Conservation (phyloP, 257 asterid genomes). For the Knoxia roxburghii region DNA sequence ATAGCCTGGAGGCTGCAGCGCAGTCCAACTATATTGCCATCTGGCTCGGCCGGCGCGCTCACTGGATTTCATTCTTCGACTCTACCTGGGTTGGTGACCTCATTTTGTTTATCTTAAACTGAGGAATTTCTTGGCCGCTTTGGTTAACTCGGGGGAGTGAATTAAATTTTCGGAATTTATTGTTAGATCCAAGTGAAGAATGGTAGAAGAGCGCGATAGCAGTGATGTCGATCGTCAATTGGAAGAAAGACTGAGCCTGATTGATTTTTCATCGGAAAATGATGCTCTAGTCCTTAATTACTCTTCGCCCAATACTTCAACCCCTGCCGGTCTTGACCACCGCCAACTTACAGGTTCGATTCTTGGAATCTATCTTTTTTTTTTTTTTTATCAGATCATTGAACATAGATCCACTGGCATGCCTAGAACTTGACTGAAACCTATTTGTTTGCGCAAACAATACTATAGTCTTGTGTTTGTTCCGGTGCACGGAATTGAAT, state of each 20-base stretch:
- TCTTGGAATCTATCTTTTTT: background rate
- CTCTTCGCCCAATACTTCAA: conserved; percentile 17
- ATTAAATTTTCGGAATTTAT: background rate
- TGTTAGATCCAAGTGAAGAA: background rate
- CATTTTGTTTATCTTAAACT: background rate
- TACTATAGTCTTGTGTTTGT: background rate
- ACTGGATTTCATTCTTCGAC: background rate
- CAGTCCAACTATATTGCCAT: background rate
- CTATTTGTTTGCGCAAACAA: background rate
- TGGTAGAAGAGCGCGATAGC: background rate
- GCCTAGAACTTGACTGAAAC: background rate
- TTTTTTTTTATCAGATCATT: background rate
- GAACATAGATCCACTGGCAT: background rate
- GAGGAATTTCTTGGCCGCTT: background rate
- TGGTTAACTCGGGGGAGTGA: background rate
- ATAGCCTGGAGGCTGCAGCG: background rate
- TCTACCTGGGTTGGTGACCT: background rate
- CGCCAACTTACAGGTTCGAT: conserved; percentile 39
- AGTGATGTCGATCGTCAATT: conserved; percentile 31
- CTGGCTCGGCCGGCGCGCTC: background rate
- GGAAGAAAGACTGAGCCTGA: conserved; percentile 35
- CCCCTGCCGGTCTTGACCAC: conserved; percentile 5
- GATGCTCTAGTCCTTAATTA: conserved; percentile 20
- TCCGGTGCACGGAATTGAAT: background rate
- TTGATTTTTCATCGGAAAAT: conserved; percentile 28